A percentile compares a stretch with the other conserved stretches of the same genome.
Evolutionary conservation across 2,329 filamentous ascomycete genomes (phyloP).

Genomic region (Fusarium udum): DNA sequence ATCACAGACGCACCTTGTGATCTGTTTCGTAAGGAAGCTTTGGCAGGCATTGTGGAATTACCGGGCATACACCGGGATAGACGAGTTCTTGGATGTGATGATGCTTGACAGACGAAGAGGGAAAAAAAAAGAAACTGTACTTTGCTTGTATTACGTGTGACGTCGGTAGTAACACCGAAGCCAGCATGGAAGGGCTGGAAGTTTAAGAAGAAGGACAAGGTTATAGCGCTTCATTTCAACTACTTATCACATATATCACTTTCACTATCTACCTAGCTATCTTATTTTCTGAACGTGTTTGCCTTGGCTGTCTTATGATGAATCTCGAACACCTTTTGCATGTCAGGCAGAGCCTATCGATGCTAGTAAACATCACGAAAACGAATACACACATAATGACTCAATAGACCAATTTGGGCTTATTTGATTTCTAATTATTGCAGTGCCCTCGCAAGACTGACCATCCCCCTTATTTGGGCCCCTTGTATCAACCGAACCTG

Average conservation of each 20-base stretch:
- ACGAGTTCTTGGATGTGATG: slow-evolving; percentile 13
- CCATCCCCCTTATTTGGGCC: neutral
- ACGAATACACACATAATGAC: neutral
- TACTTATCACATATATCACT: slow-evolving; percentile 35
- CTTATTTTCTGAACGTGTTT: neutral
- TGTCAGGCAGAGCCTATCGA: neutral
- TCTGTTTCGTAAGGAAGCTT: slow-evolving; percentile 13
- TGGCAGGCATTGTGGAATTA: slow-evolving; percentile 16
- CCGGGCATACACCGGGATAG: slow-evolving; percentile 9
- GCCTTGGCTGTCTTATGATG: neutral
- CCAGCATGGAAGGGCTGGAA: slow-evolving; percentile 15
- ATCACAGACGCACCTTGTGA: slow-evolving; percentile 4
- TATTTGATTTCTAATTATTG: slow-evolving; percentile 24
- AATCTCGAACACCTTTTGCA: neutral
- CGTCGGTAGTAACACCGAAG: slow-evolving; percentile 15
- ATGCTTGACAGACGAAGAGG: slow-evolving; percentile 9
- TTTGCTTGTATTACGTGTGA: slow-evolving; percentile 35
- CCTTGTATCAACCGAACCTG: slow-evolving; percentile 17
- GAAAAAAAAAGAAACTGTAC: slow-evolving; percentile 35
- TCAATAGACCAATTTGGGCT: neutral
- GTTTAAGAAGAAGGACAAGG: slow-evolving; percentile 22
- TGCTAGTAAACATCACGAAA: neutral
- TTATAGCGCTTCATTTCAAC: slow-evolving; percentile 35
- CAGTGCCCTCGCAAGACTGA: slow-evolving; percentile 12
- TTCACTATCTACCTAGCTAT: slow-evolving; percentile 15